Evolutionary conservation across 805 yeast species (phyloP).

Genomic region (Candida koratica): DNA sequence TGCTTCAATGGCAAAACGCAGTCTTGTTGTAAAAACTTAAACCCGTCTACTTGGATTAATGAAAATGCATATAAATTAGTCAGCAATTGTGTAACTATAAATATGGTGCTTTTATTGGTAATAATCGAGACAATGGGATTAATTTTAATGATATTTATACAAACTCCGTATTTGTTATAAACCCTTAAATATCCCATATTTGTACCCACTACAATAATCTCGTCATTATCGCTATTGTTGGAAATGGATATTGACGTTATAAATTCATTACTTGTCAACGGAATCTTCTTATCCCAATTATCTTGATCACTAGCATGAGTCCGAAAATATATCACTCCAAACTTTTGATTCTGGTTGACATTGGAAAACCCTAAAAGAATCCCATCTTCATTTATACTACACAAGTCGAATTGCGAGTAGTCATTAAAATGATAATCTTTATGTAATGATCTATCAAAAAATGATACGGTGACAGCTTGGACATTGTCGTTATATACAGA

Average conservation of each 20-base stretch:
- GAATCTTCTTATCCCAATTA: slow-evolving; percentile 68
- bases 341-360: slow-evolving; percentile 15
- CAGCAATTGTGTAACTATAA: slow-evolving; percentile 42
- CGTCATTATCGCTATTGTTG: slow-evolving; percentile 7
- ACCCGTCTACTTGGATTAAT: slow-evolving; percentile 43
- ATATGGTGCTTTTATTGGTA: slow-evolving; percentile 55
- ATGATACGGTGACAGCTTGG: slow-evolving; percentile 76
- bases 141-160: slow-evolving; percentile 63
- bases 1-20: slow-evolving; percentile 32
- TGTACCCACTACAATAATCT: slow-evolving; percentile 61
- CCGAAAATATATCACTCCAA: slow-evolving; percentile 50
- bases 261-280: slow-evolving; percentile 49
- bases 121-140: slow-evolving; percentile 71
- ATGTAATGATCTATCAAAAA: slow-evolving; percentile 72
- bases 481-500: slow-evolving; percentile 45
- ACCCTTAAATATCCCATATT: slow-evolving; percentile 69
- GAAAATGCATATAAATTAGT: slow-evolving; percentile 41
- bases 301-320: slow-evolving; percentile 62
- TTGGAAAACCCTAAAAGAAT: slow-evolving; percentile 51
- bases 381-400: slow-evolving; percentile 67
- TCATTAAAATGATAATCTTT: slow-evolving; percentile 87
- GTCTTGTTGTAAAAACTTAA: slow-evolving; percentile 38
- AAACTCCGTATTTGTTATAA: slow-evolving; percentile 70
- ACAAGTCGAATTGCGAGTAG: slow-evolving; percentile 63
- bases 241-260: slow-evolving; percentile 63